Base-by-base conservation (phyloP, 306 rosid species). In the Elaeagnus macrophylla region DNA sequence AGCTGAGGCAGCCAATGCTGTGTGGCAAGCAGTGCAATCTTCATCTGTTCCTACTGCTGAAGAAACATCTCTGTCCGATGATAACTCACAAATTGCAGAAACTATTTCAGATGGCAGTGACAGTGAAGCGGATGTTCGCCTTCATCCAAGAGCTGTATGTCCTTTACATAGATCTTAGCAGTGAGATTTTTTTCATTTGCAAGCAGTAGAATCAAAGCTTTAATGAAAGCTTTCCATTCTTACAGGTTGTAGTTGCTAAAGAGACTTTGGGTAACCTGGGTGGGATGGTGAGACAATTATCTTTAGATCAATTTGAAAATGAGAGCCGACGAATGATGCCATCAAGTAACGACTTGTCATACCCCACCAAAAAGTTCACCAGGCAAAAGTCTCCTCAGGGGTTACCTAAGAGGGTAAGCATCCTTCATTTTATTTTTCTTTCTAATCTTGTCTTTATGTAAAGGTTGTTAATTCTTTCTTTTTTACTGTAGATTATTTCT, bases 301-400 rank as follows among this genome's bases (percentile, higher is more conserved):
- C 99, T 2, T 75, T 93, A 48, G 99, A 93, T 77, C 99, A 93
- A 71, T 93, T 93, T 72, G 99, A 93, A 85, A 93, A 93, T 66
- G 99, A 93, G 80, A 93, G 99, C 77, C 81, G 99, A 70, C 85
- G 99, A 62, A 93, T 88, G 99, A 59, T 84, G 77, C 99, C 99
- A 36, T 47, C 74, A 54, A 93, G 83, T 61, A 90, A 80, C 48
- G 99, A 93, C 66, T 63, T 65, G 51, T 73, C 88, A 14, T 72
- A 81, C 79, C 80, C 94, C 61, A 63, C 86, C 37, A 93, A 81
- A 73, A 93, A 77, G 78, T 84, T 88, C 72, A 72, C 81, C 56
- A 81, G 96, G 80, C 99, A 93, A 76, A 93, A 75, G 75, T 88
- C 99, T 60, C 96, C 95, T 63, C 94, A 87, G 78, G 99, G 99